A percentile compares a stretch with the other conserved stretches of the same genome.
phyloP scores from a whole-genome alignment of 106 monocot species.

The Dendrobium chrysotoxum region DNA sequence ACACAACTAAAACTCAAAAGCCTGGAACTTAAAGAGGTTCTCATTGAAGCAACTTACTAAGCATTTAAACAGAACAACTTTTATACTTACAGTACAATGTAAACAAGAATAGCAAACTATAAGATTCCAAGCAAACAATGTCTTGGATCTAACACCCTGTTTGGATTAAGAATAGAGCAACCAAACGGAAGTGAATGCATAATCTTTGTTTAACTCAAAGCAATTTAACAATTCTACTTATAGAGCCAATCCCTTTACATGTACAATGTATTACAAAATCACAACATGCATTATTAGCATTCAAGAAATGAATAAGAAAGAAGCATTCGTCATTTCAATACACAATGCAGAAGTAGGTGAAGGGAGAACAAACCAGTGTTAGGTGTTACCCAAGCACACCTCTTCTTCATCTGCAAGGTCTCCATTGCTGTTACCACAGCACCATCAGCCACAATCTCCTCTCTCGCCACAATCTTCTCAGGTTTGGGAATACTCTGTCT shows the following conservation, averaged over 20 bases:
- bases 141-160: not conserved
- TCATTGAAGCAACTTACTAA: not conserved
- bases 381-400: slow-evolving; percentile 25
- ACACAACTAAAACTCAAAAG: too few species aligned
- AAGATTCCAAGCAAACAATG: not conserved
- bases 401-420: slow-evolving; percentile 10
- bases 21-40: too few species aligned
- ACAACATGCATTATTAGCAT: too few species aligned
- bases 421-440: not conserved
- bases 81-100: not conserved
- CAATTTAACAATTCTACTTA: not conserved
- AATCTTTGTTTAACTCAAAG: not conserved
- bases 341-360: not conserved
- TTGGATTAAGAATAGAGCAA: not conserved
- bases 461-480: slow-evolving; percentile 4
- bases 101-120: not conserved
- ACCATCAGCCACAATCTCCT: not conserved
- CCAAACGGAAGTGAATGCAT: not conserved
- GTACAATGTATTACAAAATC: not conserved
- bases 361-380: slow-evolving; percentile 15
- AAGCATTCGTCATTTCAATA: too few species aligned
- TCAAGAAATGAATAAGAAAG: too few species aligned
- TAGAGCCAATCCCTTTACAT: not conserved
- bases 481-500: slow-evolving; percentile 5
- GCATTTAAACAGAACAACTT: not conserved